These are phyloP conservation scores for Fusarium sp. DNA, from an alignment of 2,329 filamentous ascomycete species.

Conservation along the genomic window DNA sequence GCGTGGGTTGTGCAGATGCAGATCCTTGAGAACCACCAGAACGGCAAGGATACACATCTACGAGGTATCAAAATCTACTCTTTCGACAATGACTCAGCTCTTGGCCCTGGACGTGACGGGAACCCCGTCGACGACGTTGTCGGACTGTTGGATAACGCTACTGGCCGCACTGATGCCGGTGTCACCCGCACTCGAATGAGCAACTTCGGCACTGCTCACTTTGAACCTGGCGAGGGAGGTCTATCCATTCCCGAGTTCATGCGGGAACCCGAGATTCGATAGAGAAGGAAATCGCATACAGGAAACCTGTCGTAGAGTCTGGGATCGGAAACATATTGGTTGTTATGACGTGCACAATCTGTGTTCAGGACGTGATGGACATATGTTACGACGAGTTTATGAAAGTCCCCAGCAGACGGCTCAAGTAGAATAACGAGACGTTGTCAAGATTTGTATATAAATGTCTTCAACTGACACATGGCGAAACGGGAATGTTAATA, in stretches of 20 bases:
- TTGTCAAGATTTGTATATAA: conserved; percentile 13
- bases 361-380: background rate
- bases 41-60: conserved; percentile 98
- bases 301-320: conserved; percentile 13
- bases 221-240: conserved; percentile 51
- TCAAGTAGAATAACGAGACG: conserved; percentile 27
- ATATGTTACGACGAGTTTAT: background rate
- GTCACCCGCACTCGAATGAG: conserved; percentile 40
- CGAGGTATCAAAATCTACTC: conserved; percentile 89
- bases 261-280: conserved; percentile 57
- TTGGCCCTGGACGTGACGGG: conserved; percentile 54
- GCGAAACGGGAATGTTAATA: background rate
- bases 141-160: conserved; percentile 41
- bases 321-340: conserved; percentile 24
- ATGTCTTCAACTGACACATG: background rate
- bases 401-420: conserved; percentile 8
- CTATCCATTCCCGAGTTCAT: conserved; percentile 56
- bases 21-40: conserved; percentile 96
- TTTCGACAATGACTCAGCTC: conserved; percentile 61
- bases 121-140: conserved; percentile 47
- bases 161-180: conserved; percentile 6
- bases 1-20: conserved; percentile 92
- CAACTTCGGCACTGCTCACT: conserved; percentile 46
- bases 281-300: conserved; percentile 13
- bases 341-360: conserved; percentile 8